Evolutionary conservation across 2,329 filamentous ascomycete genomes (phyloP).

Genomic region (Hymenoscyphus salicellus): DNA sequence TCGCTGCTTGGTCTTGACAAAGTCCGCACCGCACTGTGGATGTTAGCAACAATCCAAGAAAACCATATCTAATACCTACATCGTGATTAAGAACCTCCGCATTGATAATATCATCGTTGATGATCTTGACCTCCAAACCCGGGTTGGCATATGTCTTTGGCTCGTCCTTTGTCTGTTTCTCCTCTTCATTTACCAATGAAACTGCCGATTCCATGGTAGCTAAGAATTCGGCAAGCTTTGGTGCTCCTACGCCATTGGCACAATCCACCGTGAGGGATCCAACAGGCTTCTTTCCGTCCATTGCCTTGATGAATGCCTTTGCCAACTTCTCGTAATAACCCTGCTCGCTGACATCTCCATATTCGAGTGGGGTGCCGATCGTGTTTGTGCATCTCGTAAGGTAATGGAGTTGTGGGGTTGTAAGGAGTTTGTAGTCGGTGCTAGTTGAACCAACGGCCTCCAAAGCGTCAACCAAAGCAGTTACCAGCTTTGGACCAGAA

Average conservation of each 20-base stretch:
- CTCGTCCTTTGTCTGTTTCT: conserved; percentile 31
- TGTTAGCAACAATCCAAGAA: conserved; percentile 18
- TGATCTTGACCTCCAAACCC: conserved; percentile 75
- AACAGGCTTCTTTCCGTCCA: conserved; percentile 70
- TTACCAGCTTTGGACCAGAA: conserved; percentile 79
- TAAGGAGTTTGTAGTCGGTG: conserved; percentile 85
- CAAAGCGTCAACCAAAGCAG: conserved; percentile 75
- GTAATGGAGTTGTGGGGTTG: conserved; percentile 97
- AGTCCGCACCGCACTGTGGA: conserved; percentile 83
- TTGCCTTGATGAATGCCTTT: conserved; percentile 77
- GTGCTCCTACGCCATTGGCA: conserved; percentile 93
- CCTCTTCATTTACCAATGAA: not conserved
- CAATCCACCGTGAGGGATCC: conserved; percentile 85
- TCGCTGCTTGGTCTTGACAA: conserved; percentile 93
- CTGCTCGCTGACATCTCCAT: conserved; percentile 82
- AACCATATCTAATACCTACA: conserved; percentile 47
- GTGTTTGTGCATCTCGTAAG: conserved; percentile 93
- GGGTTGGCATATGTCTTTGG: conserved; percentile 51
- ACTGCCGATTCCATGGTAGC: conserved; percentile 64
- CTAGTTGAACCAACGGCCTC: conserved; percentile 71
- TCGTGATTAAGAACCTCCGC: conserved; percentile 87
- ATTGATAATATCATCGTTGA: conserved; percentile 90
- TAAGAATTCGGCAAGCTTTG: conserved; percentile 81
- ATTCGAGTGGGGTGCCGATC: conserved; percentile 78
- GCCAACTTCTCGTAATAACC: conserved; percentile 95